Base-by-base conservation (phyloP, 2,329 filamentous ascomycete species). In the Ciborinia camelliae region DNA sequence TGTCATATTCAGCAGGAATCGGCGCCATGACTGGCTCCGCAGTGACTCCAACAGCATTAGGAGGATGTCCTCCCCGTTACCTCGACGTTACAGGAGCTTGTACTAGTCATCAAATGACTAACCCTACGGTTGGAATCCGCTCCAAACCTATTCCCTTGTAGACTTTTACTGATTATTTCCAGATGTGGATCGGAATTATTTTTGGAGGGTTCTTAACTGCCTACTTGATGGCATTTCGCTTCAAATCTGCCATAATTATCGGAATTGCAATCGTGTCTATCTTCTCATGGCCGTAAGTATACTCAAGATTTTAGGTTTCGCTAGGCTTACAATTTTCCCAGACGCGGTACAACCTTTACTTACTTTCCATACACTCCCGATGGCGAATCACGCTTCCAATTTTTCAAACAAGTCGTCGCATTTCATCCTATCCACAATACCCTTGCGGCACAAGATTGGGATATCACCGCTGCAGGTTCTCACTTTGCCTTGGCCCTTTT, bases 101-200 rank as follows among this genome's bases (percentile, higher is more conserved):
- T 68, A 72, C 77, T 4, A 79, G 80, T 26, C 81, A 86, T 30
- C 86, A 91, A 73, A 92, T 96, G 90, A 83, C 87, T 6, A 95
- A 85, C 71, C 88, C 91, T 10, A 90, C 90, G 57, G 88, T 84
- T 75, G 70, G 77, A 72, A 15, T 10, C 15, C 1, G 10, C 28
- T 45, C 9, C 3, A 28, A 1, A 14, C 0, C 14, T 28, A 32
- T 10, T 37, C 14, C 26, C 4, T 14, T 23, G 18, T 12, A 18
- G 20, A 8, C 0, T 3, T 23, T 43, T 28, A 35, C 53, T 66
- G 37, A 64, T 70, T 51, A 35, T 55, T 18, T 1, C 3, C 66
- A 87, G 85, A 80, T 96, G 82, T 97, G 92, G 92, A 85, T 96
- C 62, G 92, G 90, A 14, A 89, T 96, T 68, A 88, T 92, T 73